Base-by-base conservation (phyloP, 805 yeast species). In the Ogataea methylovora region DNA sequence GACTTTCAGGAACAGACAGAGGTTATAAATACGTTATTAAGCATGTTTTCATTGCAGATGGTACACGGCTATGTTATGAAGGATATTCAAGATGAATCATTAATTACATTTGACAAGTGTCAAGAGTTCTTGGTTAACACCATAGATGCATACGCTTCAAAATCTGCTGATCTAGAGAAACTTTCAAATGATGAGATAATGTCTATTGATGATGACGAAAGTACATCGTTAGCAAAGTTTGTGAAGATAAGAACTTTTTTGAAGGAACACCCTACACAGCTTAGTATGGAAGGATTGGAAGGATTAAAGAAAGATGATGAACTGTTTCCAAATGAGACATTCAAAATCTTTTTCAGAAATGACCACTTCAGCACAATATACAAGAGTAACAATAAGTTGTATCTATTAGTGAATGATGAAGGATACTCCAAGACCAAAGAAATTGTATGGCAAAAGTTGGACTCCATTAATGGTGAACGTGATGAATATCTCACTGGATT, bases 371-470 rank as follows among this genome's bases (percentile, higher is more conserved):
- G 72, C 42, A 85, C 96, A 0, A 52, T 88, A 9, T 71, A 65
- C 45, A 79, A 78, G 48, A 53, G 54, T 16, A 56, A 53, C 13
- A 59, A 57, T 27, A 65, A 64, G 20, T 61, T 90, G 22, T 86
- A 73, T 49, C 56, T 73, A 5, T 62, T 90, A 19, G 79, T 84
- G 3, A 84, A 92, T 2, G 96, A 92, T 51, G 61, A 67, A 12
- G 86, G 92, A 3, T 81, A 75, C 47, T 44, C 35, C 3, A 62
- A 66, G 27, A 42, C 43, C 24, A 47, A 53, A 2, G 60, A 68
- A n/a, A 69, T 82, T 14, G 84, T 85, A 7, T 90, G 97, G 97
- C 88, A 84, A 51, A 72, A 83, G 1, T 58, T 90, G 27, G 69
- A 68, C 32, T 73, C 84, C 3, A 69, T 77, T 3, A 67, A 68